Conservation (phyloP, 116 monocot genomes). For the Dioscorea cayenensis region DNA sequence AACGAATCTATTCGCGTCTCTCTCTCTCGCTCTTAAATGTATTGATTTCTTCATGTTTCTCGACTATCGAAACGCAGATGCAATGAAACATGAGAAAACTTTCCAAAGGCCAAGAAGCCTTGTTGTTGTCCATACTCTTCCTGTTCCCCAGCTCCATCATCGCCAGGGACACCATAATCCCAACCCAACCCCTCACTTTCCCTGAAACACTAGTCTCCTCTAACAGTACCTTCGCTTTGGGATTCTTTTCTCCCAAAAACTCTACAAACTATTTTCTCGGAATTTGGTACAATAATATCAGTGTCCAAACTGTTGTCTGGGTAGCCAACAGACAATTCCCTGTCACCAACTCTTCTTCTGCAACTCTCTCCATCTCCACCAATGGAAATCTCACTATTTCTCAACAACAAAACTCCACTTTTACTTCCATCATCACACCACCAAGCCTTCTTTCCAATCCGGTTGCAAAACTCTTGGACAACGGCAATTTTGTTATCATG, state of each 20-base stretch:
- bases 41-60: too few species aligned
- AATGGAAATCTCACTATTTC: slow-evolving; percentile 9
- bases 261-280: slow-evolving; percentile 10
- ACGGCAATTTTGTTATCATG: slow-evolving; percentile 16
- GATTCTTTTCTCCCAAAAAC: not conserved
- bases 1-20: too few species aligned
- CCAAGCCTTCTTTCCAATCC: not conserved
- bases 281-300: slow-evolving; percentile 19
- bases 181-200: slow-evolving; percentile 2
- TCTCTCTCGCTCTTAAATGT: too few species aligned
- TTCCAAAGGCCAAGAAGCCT: too few species aligned
- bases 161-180: not conserved
- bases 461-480: slow-evolving; percentile 12
- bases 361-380: not conserved
- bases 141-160: not conserved
- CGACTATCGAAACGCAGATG: too few species aligned
- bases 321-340: slow-evolving; percentile 24
- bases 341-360: not conserved
- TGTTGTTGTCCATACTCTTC: too few species aligned
- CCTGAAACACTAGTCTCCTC: not conserved
- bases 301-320: slow-evolving; percentile 20
- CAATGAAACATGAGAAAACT: too few species aligned
- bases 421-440: not conserved
- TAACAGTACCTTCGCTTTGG: not conserved
- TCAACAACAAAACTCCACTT: not conserved